Evolutionary conservation across 345 rosid genomes (phyloP).

Genomic region (Camelina laxa): DNA sequence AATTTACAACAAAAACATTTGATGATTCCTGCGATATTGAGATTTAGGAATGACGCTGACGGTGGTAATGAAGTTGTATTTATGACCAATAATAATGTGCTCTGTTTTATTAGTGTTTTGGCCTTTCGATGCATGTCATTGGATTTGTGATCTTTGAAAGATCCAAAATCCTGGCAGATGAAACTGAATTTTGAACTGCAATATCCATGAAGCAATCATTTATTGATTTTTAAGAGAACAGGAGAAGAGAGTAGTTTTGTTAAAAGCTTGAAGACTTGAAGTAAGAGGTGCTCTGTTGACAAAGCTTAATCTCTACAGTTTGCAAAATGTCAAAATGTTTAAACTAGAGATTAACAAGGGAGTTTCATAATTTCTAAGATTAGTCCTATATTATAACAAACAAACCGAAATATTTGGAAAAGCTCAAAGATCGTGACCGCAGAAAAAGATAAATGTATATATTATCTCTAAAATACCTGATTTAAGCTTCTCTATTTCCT

Average conservation of each 20-base stretch:
- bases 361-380: too few species aligned
- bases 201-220: too few species aligned
- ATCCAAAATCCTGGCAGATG: too few species aligned
- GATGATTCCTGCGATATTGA: not conserved
- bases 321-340: not conserved
- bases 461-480: not conserved
- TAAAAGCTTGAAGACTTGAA: not conserved
- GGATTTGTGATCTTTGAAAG: too few species aligned
- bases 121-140: not conserved
- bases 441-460: not conserved
- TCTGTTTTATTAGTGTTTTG: not conserved
- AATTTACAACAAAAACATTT: not conserved
- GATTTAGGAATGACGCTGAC: not conserved
- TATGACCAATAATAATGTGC: not conserved
- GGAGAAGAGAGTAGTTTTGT: not conserved
- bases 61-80: not conserved
- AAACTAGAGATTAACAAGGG: not conserved
- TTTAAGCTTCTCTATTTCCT: not conserved
- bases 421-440: slow-evolving; percentile 19
- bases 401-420: not conserved
- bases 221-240: not conserved
- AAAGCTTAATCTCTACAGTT: too few species aligned
- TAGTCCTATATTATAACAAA: not conserved
- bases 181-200: too few species aligned
- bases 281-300: not conserved